phyloP scores from a whole-genome alignment of 1,284 basidiomycete species.

The Ustilago hordei region DNA sequence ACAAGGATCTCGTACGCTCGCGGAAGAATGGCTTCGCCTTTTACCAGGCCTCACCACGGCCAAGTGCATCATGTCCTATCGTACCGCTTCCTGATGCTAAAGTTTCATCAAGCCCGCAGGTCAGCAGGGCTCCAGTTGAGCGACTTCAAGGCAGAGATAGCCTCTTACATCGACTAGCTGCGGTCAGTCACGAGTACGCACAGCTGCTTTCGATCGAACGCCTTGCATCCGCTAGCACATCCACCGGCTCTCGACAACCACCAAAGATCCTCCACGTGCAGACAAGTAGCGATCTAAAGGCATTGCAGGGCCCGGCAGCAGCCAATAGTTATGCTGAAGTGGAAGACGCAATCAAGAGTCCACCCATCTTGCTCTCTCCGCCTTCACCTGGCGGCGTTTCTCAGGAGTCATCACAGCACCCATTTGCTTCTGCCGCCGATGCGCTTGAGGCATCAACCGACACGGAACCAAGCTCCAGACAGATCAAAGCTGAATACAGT shows the following conservation, averaged over 20 bases:
- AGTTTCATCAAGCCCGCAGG: neutral
- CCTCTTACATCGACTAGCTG: constrained; percentile 43
- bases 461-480: neutral
- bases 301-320: neutral
- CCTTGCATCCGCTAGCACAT: constrained; percentile 14
- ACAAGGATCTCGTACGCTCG: constrained; percentile 60
- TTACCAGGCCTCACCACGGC: constrained; percentile 46
- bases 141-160: constrained; percentile 26
- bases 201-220: constrained; percentile 43
- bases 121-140: constrained; percentile 4
- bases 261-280: constrained; percentile 36
- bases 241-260: constrained; percentile 10
- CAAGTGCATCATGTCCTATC: constrained; percentile 48
- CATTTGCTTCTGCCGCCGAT: constrained; percentile 40
- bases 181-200: constrained; percentile 48
- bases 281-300: constrained; percentile 5
- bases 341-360: constrained; percentile 39
- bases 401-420: constrained; percentile 34
- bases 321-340: neutral
- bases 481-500: neutral
- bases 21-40: constrained; percentile 64
- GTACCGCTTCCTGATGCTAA: constrained; percentile 16
- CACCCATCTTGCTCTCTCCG: constrained; percentile 49
- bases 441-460: constrained; percentile 7
- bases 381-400: constrained; percentile 47